A percentile compares a stretch with the other conserved stretches of the same genome.
Evolutionary conservation across 2,329 filamentous ascomycete genomes (phyloP).

Genomic region (Aspergillus ruber): DNA sequence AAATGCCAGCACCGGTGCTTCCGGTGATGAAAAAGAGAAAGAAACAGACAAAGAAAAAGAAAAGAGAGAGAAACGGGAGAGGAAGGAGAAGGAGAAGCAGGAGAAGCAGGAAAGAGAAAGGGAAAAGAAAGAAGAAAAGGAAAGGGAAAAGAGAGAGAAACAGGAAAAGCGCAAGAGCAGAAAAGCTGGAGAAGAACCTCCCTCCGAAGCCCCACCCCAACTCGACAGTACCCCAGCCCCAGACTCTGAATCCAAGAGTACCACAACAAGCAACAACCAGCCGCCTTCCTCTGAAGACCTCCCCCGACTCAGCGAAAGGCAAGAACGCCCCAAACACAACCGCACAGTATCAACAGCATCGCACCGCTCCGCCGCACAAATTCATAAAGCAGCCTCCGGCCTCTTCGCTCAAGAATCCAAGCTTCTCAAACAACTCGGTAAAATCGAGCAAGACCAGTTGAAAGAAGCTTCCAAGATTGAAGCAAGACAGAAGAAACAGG

Average conservation of each 20-base stretch:
- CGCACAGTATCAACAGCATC: conserved; percentile 3
- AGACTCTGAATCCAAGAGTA: conserved; percentile 6
- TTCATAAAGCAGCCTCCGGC: conserved; percentile 24
- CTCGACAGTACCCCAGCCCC: conserved; percentile 9
- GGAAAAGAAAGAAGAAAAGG: not conserved
- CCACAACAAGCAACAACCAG: conserved; percentile 13
- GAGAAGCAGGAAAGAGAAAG: not conserved
- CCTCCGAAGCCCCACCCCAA: not conserved
- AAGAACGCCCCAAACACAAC: conserved; percentile 2
- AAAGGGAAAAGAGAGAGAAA: not conserved
- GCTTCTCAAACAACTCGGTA: conserved; percentile 33
- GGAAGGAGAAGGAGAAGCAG: not conserved
- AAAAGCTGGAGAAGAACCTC: not conserved
- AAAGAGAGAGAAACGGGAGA: not conserved
- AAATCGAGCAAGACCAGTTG: conserved; percentile 36
- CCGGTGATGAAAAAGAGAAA: conserved; percentile 4
- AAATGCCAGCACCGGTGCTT: not conserved
- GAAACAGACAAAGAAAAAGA: not conserved
- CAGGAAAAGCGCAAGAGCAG: not conserved
- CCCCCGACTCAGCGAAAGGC: not conserved
- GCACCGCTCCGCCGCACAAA: conserved; percentile 16
- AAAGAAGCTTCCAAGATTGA: conserved; percentile 37
- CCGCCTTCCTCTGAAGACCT: conserved; percentile 2
- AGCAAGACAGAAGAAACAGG: conserved; percentile 30
- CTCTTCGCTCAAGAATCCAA: conserved; percentile 31